phyloP scores from a whole-genome alignment of 208 protist species.

The Trypanosoma theileri region DNA sequence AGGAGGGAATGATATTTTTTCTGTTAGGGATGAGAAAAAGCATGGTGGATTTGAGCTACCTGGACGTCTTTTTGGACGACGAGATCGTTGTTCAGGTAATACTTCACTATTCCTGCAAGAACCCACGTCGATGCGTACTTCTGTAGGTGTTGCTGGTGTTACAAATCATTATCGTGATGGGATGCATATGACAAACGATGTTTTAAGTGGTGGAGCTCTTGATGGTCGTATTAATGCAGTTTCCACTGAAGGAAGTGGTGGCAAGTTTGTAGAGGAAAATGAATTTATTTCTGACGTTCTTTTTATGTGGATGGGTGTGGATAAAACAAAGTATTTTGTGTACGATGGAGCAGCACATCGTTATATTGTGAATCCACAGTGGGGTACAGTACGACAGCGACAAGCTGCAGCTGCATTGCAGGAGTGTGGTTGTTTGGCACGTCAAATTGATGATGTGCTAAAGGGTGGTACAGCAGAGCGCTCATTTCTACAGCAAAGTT shows the following conservation, averaged over 20 bases:
- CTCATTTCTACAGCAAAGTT: conserved; percentile 66
- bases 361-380: conserved; percentile 32
- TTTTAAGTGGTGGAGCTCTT: neutral
- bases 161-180: conserved; percentile 6
- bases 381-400: conserved; percentile 34
- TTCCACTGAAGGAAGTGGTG: neutral
- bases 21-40: neutral
- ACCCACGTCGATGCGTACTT: neutral
- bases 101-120: neutral
- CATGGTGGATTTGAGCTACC: conserved; percentile 20
- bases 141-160: neutral
- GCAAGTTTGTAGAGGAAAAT: conserved; percentile 31
- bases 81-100: neutral
- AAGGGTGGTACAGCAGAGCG: conserved; percentile 31
- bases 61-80: conserved; percentile 20
- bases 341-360: conserved; percentile 30
- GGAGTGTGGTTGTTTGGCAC: conserved; percentile 45
- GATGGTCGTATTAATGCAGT: neutral
- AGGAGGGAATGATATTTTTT: neutral
- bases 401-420: conserved; percentile 37
- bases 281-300: conserved; percentile 54
- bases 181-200: neutral
- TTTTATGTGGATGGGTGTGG: conserved; percentile 72
- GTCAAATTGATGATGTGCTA: conserved; percentile 41
- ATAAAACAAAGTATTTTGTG: conserved; percentile 38